Evolutionary conservation across 2,329 filamentous ascomycete genomes (phyloP), one percentile per base, ranked within the genome.

Genomic region (Stylonectria norvegica): DNA sequence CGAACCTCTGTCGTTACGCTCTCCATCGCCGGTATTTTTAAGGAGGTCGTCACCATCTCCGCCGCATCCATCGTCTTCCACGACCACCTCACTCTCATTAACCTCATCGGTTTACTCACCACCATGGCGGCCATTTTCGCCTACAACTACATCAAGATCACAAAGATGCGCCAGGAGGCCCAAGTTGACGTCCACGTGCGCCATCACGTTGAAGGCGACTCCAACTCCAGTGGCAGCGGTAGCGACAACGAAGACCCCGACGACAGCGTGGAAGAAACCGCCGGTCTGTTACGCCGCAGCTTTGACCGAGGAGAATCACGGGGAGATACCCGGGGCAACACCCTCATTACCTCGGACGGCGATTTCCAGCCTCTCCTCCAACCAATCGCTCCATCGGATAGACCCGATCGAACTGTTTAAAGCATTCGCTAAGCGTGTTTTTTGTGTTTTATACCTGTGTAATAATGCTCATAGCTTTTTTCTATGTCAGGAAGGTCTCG

Each of bases 11-110:
- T 98, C 38, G 93, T 98, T 36, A 97, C 93, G 0, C 76, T 98
- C 32, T 94, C 86, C 36, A 96, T 98, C 54, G 95, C 90, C 48
- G 93, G 93, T 46, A 97, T 98, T 47, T 97, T 98, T 75, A 98
- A 98, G 64, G 93, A 98, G 69, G 93, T 97, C 28, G 83, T 98
- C 40, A 98, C 93, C 11, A 97, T 98, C 57, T 84, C 81, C 28
- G 89, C 89, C 1, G 91, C 91, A 0, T 86, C 89, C 7, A 64
- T 94, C 19, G 81, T 95, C 4, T 98, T 96, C 70, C 79, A 93
- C 55, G 93, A 98, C 61, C 79, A 78, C 34, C 78, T 98, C 32
- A 96, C 90, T 0, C 72, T 83, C 0, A 80, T 98, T 70, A 98
- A 98, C 63, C 71, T 96, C 8, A 78, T 85, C 12, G 93, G 93